These are phyloP conservation scores for Bjerkandera adusta DNA, from an alignment of 1,284 basidiomycete species.

Conservation along the genomic window DNA sequence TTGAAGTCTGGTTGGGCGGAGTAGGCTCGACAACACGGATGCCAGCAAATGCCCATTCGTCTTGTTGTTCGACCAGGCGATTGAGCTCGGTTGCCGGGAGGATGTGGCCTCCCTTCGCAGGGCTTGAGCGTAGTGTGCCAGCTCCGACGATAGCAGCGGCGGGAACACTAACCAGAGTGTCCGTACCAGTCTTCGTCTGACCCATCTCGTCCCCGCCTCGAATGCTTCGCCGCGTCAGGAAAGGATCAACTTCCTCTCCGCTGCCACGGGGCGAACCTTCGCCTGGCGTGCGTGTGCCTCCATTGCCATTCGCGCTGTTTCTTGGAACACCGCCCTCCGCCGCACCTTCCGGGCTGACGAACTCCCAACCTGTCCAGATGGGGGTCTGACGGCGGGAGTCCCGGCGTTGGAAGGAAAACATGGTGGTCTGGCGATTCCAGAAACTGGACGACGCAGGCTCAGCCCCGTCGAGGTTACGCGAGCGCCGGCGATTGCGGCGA, in stretches of 20 bases:
- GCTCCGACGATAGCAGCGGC: conserved; percentile 23
- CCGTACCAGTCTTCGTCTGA: conserved; percentile 27
- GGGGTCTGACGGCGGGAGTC: conserved; percentile 31
- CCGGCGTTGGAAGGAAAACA: conserved; percentile 19
- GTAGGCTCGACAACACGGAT: conserved; percentile 27
- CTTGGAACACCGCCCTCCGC: conserved; percentile 21
- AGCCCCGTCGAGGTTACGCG: conserved; percentile 8
- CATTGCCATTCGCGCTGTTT: conserved; percentile 14
- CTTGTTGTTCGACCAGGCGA: conserved; percentile 20
- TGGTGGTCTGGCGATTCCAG: conserved; percentile 29
- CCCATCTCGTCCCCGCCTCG: conserved; percentile 25
- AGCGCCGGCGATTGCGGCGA: conserved; percentile 36
- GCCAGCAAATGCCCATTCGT: conserved; percentile 16
- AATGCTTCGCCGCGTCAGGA: conserved; percentile 38
- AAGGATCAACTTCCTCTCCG: conserved; percentile 64
- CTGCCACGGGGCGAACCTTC: conserved; percentile 64
- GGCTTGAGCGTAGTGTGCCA: conserved; percentile 17
- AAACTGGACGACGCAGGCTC: conserved; percentile 24
- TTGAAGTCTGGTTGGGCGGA: conserved; percentile 22
- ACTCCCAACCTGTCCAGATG: conserved; percentile 54
- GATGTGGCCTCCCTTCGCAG: conserved; percentile 23
- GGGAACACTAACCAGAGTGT: conserved; percentile 28
- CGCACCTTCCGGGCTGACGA: conserved; percentile 36
- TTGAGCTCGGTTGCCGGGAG: conserved; percentile 32
- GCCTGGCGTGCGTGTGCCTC: conserved; percentile 37